These are phyloP conservation scores for Cladophialophora psammophila DNA, from an alignment of 2,329 filamentous ascomycete species.

Conservation along the genomic window DNA sequence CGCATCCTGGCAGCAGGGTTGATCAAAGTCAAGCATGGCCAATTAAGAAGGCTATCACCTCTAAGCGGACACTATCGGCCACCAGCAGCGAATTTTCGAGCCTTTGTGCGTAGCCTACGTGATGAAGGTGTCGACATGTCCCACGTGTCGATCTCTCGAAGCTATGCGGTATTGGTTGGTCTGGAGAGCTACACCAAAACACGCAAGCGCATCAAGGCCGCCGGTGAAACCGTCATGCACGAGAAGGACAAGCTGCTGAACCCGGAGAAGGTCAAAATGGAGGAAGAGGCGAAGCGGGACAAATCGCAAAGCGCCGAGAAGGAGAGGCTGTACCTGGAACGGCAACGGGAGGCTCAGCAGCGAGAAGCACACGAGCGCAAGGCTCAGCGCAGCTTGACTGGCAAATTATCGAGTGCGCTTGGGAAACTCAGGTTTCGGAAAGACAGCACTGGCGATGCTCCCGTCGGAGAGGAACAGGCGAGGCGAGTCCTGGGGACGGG, in stretches of 20 bases:
- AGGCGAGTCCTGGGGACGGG: conserved; percentile 38
- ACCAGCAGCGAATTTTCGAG: conserved; percentile 79
- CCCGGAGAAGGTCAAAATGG: conserved; percentile 63
- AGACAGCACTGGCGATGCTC: conserved; percentile 6
- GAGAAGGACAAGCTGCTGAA: conserved; percentile 66
- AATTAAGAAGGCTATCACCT: conserved; percentile 74
- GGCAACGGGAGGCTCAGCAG: conserved; percentile 31
- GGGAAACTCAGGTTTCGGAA: conserved; percentile 16
- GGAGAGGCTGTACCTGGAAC: conserved; percentile 60
- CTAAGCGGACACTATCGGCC: conserved; percentile 52
- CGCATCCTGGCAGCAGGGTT: conserved; percentile 83
- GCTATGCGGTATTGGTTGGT: conserved; percentile 82
- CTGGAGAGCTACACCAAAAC: conserved; percentile 80
- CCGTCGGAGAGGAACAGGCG: conserved; percentile 5
- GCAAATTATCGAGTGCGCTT: conserved; percentile 24
- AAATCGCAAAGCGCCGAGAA: conserved; percentile 68
- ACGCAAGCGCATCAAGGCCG: conserved; percentile 67
- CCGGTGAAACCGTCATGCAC: conserved; percentile 59
- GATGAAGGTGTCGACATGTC: conserved; percentile 79
- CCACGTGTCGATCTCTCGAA: conserved; percentile 78
- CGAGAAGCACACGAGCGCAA: conserved; percentile 21
- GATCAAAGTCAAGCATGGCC: conserved; percentile 83
- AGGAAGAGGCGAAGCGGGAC: conserved; percentile 59
- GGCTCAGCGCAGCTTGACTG: conserved; percentile 19
- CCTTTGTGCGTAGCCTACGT: conserved; percentile 77